Evolutionary conservation across 768 basidiomycete species (phyloP).

Genomic region (Leccinum barrowsii): DNA sequence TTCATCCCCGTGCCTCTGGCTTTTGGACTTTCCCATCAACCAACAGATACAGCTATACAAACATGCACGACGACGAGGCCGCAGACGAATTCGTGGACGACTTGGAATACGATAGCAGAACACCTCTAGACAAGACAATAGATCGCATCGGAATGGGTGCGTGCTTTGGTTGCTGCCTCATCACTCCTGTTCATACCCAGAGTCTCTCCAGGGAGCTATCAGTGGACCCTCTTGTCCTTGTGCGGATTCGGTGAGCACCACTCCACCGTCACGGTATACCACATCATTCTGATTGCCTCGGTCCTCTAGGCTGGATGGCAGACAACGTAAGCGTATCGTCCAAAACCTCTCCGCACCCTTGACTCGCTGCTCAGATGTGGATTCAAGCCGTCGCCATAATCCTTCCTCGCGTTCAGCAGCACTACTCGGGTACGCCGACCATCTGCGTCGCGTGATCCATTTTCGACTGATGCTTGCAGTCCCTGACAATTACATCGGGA

Average conservation of each 20-base stretch:
- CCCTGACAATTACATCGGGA: conserved; percentile 72
- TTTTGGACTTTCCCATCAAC: conserved; percentile 41
- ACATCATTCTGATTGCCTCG: neutral
- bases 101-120: conserved; percentile 40
- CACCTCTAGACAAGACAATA: conserved; percentile 79
- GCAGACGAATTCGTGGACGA: conserved; percentile 24
- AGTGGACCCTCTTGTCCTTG: conserved; percentile 76
- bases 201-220: conserved; percentile 55
- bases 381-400: conserved; percentile 89
- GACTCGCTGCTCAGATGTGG: conserved; percentile 70
- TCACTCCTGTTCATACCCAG: neutral
- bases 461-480: conserved; percentile 41
- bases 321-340: conserved; percentile 63
- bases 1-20: conserved; percentile 46
- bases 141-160: conserved; percentile 87
- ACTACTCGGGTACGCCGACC: conserved; percentile 61
- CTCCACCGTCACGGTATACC: neutral
- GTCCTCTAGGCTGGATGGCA: conserved; percentile 77
- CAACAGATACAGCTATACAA: conserved; percentile 36
- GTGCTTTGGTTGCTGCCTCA: conserved; percentile 8
- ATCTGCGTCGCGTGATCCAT: conserved; percentile 5
- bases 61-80: conserved; percentile 35
- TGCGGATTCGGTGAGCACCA: conserved; percentile 79
- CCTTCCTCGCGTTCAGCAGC: conserved; percentile 92
- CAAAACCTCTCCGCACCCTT: conserved; percentile 15